Conservation (phyloP, 345 rosid species). For the Lepidium sativum region DNA sequence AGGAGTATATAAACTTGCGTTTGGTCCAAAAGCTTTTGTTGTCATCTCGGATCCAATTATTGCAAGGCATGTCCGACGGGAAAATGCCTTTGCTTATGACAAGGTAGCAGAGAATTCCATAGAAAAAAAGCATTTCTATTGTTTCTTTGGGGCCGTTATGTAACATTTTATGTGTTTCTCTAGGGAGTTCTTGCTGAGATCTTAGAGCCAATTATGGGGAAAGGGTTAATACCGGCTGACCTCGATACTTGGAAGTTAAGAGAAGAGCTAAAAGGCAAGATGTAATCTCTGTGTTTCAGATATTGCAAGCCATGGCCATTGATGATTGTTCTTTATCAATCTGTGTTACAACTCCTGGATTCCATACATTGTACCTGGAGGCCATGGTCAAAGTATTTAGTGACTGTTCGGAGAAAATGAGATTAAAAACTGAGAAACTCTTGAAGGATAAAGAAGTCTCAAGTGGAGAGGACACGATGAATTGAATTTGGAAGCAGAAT, state of each 20-base stretch:
- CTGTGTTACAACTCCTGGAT: constrained; percentile 64
- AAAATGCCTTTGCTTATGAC: constrained; percentile 83
- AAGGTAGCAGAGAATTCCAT: constrained; percentile 33
- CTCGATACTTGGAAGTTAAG: constrained; percentile 90
- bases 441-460: constrained; percentile 33
- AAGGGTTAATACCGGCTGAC: constrained; percentile 96
- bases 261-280: constrained; percentile 61
- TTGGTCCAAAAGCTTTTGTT: constrained; percentile 97
- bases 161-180: constrained; percentile 3
- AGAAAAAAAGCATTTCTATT: not conserved
- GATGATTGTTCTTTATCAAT: not conserved
- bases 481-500: constrained; percentile 89
- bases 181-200: constrained; percentile 99
- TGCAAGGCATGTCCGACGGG: constrained; percentile 77
- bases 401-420: constrained; percentile 66
- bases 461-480: constrained; percentile 40
- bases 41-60: constrained; percentile 90
- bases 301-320: not conserved
- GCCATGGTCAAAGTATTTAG: constrained; percentile 81
- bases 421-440: constrained; percentile 64
- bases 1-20: constrained; percentile 88
- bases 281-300: not conserved
- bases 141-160: not conserved
- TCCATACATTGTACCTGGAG: constrained; percentile 73
- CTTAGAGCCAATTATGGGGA: constrained; percentile 95